Conservation (phyloP, 495 filamentous ascomycete genomes). For the Daldinia grandis region DNA sequence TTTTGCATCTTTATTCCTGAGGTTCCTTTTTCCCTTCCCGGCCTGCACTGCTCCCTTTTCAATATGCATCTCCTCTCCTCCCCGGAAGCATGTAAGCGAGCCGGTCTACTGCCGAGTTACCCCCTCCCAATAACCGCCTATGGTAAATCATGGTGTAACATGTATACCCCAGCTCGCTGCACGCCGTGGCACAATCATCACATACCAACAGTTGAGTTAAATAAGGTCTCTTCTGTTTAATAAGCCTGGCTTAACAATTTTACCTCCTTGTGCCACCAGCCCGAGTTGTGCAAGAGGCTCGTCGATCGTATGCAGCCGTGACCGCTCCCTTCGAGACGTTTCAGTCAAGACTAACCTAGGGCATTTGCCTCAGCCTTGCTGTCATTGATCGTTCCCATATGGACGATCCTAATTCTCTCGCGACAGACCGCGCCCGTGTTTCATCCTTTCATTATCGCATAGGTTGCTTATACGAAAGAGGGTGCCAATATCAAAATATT, state of each 20-base stretch:
- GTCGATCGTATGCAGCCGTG: not conserved
- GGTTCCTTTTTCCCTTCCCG: not conserved
- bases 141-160: not conserved
- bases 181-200: not conserved
- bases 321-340: not conserved
- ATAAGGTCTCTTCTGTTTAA: not conserved
- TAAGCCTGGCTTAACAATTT: not conserved
- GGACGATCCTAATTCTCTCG: not conserved
- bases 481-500: not conserved
- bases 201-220: not conserved
- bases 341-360: conserved; percentile 2
- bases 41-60: not conserved
- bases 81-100: not conserved
- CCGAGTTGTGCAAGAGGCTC: not conserved
- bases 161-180: not conserved
- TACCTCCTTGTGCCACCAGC: not conserved
- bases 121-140: not conserved
- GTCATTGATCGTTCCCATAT: not conserved
- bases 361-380: not conserved
- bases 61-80: not conserved
- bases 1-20: not conserved
- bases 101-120: not conserved
- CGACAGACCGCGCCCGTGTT: not conserved
- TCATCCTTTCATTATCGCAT: not conserved
- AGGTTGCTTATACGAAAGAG: not conserved